phyloP scores from a whole-genome alignment of 768 basidiomycete genomes.

The Dioszegia aurantiaca region DNA sequence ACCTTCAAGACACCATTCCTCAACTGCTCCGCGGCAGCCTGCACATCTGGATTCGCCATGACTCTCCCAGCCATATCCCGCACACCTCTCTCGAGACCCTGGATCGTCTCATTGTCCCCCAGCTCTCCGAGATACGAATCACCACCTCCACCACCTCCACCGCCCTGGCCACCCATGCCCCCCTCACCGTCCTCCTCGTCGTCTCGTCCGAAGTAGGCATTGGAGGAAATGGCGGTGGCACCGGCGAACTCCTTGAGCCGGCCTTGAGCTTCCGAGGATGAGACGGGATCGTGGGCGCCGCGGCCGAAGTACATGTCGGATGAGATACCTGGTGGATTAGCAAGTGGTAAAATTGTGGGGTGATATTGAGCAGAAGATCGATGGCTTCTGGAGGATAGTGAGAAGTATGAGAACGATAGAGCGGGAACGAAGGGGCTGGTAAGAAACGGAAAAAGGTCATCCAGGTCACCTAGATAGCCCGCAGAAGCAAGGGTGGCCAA shows the following conservation, averaged over 20 bases:
- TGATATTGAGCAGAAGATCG: too few species aligned
- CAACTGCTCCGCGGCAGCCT: conserved; percentile 48
- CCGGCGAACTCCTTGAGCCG: conserved; percentile 84
- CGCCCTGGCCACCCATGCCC: conserved; percentile 30
- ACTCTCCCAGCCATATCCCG: conserved; percentile 50
- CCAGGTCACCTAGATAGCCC: too few species aligned
- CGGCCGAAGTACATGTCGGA: conserved; percentile 97
- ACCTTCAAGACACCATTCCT: conserved; percentile 51
- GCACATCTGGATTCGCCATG: conserved; percentile 51
- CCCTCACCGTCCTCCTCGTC: conserved; percentile 65
- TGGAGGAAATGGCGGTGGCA: conserved; percentile 88
- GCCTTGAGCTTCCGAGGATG: conserved; percentile 70
- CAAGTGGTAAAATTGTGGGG: too few species aligned
- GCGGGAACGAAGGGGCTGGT: too few species aligned
- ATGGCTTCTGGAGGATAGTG: too few species aligned
- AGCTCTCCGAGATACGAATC: conserved; percentile 28
- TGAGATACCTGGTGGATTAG: conserved; percentile 65
- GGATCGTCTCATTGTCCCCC: conserved; percentile 48
- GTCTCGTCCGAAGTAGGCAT: conserved; percentile 90
- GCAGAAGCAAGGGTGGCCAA: too few species aligned
- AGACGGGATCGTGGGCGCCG: conserved; percentile 73
- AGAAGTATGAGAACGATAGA: background rate
- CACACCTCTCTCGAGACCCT: conserved; percentile 48
- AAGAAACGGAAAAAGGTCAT: too few species aligned
- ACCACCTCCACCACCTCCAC: conserved; percentile 45